phyloP scores from a whole-genome alignment of 2,329 filamentous ascomycete species.

The Periconia sp. region DNA sequence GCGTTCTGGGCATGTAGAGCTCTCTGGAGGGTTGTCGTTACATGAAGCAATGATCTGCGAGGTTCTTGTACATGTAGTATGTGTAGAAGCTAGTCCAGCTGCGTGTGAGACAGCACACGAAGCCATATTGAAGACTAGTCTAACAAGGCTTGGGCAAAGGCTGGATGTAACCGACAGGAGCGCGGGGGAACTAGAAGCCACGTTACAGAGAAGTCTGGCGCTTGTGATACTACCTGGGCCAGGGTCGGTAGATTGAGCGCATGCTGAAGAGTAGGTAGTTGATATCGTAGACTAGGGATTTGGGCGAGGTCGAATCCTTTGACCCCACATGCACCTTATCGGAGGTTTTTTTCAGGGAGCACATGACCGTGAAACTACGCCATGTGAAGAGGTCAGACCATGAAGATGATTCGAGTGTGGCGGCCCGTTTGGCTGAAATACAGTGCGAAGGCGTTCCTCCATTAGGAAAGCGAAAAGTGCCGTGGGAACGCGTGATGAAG shows the following conservation, averaged over 20 bases:
- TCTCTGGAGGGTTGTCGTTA: background rate
- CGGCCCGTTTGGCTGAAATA: background rate
- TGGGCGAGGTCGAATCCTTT: slow-evolving; percentile 10
- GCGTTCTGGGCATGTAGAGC: background rate
- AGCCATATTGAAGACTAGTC: background rate
- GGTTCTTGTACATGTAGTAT: background rate
- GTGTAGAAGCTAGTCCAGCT: slow-evolving; percentile 7
- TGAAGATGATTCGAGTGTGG: background rate
- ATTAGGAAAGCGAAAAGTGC: background rate
- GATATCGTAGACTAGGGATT: slow-evolving; percentile 1
- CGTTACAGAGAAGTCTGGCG: slow-evolving; percentile 14
- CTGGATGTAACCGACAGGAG: slow-evolving; percentile 18
- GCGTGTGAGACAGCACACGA: slow-evolving; percentile 5
- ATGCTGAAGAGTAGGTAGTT: background rate
- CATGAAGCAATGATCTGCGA: slow-evolving; percentile 8
- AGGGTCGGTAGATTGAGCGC: slow-evolving; percentile 19
- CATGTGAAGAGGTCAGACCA: slow-evolving; percentile 26
- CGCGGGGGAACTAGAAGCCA: slow-evolving; percentile 12
- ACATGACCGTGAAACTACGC: slow-evolving; percentile 20
- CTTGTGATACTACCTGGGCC: slow-evolving; percentile 31
- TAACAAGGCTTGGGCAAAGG: background rate
- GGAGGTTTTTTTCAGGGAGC: slow-evolving; percentile 10
- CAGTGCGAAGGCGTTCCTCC: background rate
- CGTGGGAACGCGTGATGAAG: background rate
- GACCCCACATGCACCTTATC: slow-evolving; percentile 17